Conservation (phyloP, 2,329 filamentous ascomycete genomes). For the Neurospora sp. region DNA sequence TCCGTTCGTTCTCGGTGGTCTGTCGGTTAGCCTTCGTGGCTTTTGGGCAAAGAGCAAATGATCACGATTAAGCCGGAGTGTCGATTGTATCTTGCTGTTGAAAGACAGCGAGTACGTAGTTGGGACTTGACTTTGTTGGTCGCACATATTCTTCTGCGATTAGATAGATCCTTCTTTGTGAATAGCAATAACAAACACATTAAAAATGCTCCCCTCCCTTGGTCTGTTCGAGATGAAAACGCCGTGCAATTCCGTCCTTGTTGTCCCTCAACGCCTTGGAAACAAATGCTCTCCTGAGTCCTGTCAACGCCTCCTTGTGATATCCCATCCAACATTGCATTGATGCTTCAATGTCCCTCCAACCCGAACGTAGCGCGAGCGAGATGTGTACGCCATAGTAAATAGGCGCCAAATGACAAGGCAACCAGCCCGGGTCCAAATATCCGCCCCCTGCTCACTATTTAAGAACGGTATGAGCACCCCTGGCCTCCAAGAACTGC, state of each 20-base stretch:
- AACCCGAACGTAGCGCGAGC: neutral
- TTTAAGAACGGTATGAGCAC: slow-evolving; percentile 88
- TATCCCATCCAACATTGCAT: neutral
- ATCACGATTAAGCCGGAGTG: slow-evolving; percentile 99
- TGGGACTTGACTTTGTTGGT: slow-evolving; percentile 93
- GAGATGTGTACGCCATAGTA: neutral
- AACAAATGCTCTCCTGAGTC: neutral
- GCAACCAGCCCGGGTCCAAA: neutral
- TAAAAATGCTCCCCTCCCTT: neutral
- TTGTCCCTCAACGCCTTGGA: neutral
- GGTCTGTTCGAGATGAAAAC: neutral
- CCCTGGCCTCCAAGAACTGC: slow-evolving; percentile 79
- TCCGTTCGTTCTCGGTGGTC: slow-evolving; percentile 72
- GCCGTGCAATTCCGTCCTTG: neutral
- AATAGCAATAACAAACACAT: neutral
- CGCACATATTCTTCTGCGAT: slow-evolving; percentile 46
- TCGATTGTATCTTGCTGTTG: slow-evolving; percentile 69
- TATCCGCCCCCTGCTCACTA: slow-evolving; percentile 34
- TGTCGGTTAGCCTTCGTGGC: slow-evolving; percentile 35
- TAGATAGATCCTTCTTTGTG: neutral
- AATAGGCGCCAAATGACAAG: neutral
- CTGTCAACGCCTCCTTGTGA: neutral
- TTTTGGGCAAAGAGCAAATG: slow-evolving; percentile 64
- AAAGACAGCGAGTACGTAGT: slow-evolving; percentile 79
- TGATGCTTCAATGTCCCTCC: neutral